These are phyloP conservation scores for Cnidoscolus chayamansa DNA, from an alignment of 441 rosid species.

Conservation along the genomic window DNA sequence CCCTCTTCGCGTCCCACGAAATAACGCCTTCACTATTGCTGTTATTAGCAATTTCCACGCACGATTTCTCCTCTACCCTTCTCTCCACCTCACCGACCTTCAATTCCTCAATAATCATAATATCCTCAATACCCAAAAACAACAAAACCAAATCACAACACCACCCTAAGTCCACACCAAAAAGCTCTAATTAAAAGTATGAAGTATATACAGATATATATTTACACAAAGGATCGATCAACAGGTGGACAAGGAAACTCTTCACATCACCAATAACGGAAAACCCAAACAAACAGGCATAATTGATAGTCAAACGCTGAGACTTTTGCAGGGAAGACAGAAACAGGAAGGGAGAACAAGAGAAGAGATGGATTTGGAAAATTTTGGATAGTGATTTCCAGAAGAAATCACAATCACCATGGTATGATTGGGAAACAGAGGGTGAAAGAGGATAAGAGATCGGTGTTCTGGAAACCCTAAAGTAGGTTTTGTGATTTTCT, in stretches of 20 bases:
- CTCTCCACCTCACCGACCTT: conserved; percentile 32
- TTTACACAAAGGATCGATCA: conserved; percentile 20
- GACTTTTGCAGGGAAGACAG: conserved; percentile 29
- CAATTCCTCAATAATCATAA: conserved; percentile 62
- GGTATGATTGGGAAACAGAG: conserved; percentile 31
- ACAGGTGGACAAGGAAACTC: conserved; percentile 2
- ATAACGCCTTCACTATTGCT: conserved; percentile 25
- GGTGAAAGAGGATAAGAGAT: background rate
- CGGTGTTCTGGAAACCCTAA: conserved; percentile 12
- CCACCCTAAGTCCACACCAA: background rate
- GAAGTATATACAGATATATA: conserved; percentile 8
- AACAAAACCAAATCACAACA: background rate
- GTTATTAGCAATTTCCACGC: conserved; percentile 21
- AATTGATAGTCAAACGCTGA: conserved; percentile 27
- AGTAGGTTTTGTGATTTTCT: background rate
- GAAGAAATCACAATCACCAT: conserved; percentile 38
- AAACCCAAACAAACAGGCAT: conserved; percentile 28
- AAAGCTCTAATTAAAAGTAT: conserved; percentile 9
- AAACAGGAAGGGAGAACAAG: background rate
- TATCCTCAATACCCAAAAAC: conserved; percentile 15
- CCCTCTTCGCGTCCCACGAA: conserved; percentile 43
- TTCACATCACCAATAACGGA: conserved; percentile 7
- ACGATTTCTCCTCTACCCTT: conserved; percentile 32
- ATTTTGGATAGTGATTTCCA: conserved; percentile 22
- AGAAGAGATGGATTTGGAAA: conserved; percentile 22